Base-by-base conservation (phyloP, 140 eudicot genomes). In the Anethum foeniculum region DNA sequence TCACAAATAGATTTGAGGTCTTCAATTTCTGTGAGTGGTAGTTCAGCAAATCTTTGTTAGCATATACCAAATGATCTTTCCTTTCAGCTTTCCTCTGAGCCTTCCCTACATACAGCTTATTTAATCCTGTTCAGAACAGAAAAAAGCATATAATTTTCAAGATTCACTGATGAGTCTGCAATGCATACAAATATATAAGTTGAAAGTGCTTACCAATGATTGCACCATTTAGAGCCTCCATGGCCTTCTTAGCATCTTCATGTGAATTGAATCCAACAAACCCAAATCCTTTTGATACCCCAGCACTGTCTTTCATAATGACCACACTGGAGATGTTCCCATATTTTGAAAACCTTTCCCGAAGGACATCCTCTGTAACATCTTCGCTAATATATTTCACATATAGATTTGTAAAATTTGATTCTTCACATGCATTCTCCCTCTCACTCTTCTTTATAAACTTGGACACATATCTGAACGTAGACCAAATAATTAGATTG, bases 221-320 rank as follows among this genome's bases (percentile, higher is more conserved):
- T 68, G 81, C 74, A 77, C 90, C 93, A 44, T 87, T 87, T 16
- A 86, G 79, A 25, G 82, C 82, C 64, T 81, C 83, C 46, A 86
- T 77, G 34, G 94, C 92, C 77, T 79, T 86, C 77, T 76, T 79
- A 19, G 92, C 92, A 44, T 75, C 87, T 49, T 88, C 87, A 38
- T 64, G 86, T 38, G 86, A 82, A 77, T 79, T 82, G 32, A 86
- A 90, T 52, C 77, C 82, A 38, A 90, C 89, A 46, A 86, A 88
- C 65, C 94, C 92, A 21, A 75, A 90, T 28, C 93, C 93, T 82
- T 82, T 88, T 68, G 91, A 88, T 79, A 73, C 86, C 43, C 93
- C 91, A n/a, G 86, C 86, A 48, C 79, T 60, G 43, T 88, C 90
- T 64, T 77, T 88, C 88, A 85, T 84, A 54, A 88, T 84, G 52